A percentile compares a stretch with the other conserved stretches of the same genome.
Evolutionary conservation across 495 filamentous ascomycete species (phyloP).

Genomic region (Xylaria flabelliformis): DNA sequence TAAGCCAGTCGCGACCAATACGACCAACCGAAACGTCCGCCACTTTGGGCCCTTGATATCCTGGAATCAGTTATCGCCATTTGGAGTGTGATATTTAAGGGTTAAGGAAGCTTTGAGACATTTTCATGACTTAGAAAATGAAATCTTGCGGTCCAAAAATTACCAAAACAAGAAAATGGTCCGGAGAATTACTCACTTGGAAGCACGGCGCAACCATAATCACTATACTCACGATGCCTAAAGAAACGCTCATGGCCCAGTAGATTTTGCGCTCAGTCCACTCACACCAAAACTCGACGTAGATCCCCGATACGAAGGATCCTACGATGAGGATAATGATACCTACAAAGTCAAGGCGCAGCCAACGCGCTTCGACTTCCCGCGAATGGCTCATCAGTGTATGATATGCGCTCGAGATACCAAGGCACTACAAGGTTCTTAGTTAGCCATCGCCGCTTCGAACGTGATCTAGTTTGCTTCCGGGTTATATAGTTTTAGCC

Average conservation of each 20-base stretch:
- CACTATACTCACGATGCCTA: constrained; percentile 44
- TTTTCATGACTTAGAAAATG: background rate
- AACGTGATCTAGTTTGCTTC: background rate
- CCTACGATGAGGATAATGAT: constrained; percentile 57
- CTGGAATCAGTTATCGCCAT: background rate
- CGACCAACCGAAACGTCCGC: constrained; percentile 45
- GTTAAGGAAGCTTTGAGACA: background rate
- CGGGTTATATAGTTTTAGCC: background rate
- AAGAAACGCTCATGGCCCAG: constrained; percentile 53
- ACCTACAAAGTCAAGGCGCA: constrained; percentile 55
- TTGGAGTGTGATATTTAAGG: background rate
- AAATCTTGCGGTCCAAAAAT: background rate
- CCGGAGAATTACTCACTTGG: constrained; percentile 31
- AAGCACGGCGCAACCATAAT: constrained; percentile 51
- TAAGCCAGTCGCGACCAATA: constrained; percentile 54
- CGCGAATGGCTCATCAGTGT: constrained; percentile 58
- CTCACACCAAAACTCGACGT: constrained; percentile 58
- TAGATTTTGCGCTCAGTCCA: constrained; percentile 48
- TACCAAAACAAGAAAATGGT: background rate
- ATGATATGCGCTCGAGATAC: constrained; percentile 55
- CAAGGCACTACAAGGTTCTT: constrained; percentile 39
- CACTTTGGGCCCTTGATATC: constrained; percentile 36
- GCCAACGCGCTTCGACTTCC: constrained; percentile 46
- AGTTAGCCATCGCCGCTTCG: background rate
- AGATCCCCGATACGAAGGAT: constrained; percentile 57